A percentile compares a stretch with the other conserved stretches of the same genome.
Evolutionary conservation across 345 rosid species (phyloP).

Genomic region (Syzygium jambos): DNA sequence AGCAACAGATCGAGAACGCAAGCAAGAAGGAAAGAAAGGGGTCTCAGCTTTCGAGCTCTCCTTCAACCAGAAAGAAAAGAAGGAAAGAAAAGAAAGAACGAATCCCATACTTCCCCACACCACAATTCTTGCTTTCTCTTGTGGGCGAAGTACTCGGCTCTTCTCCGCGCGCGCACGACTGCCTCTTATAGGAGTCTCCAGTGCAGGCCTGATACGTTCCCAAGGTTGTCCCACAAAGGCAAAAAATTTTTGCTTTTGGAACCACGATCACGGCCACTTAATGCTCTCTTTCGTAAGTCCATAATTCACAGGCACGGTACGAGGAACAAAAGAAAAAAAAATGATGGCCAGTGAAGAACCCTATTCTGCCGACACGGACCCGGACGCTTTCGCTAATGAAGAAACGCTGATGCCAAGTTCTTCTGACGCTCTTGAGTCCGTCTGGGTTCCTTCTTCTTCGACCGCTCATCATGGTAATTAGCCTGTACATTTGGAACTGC

Average conservation of each 20-base stretch:
- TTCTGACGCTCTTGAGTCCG: constrained; percentile 17
- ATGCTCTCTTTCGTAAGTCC: neutral
- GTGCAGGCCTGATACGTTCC: neutral
- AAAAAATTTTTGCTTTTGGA: neutral
- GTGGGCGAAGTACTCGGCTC: neutral
- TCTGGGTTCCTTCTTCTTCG: constrained; percentile 29
- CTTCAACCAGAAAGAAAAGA: neutral
- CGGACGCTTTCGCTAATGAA: constrained; percentile 15
- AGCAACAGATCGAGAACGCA: neutral
- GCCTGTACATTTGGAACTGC: neutral
- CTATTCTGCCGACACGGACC: constrained; percentile 8
- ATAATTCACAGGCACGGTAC: constrained; percentile 1
- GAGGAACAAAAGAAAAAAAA: neutral
- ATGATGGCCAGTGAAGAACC: constrained; percentile 19
- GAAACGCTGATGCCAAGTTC: constrained; percentile 15
- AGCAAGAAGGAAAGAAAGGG: neutral
- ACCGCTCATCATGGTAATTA: constrained; percentile 22
- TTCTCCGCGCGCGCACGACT: neutral
- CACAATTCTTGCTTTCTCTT: neutral
- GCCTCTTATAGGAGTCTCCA: neutral
- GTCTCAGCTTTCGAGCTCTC: neutral
- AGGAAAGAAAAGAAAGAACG: neutral
- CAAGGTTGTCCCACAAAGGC: neutral
- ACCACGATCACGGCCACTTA: neutral
- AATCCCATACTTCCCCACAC: neutral